Evolutionary conservation across 2,329 filamentous ascomycete genomes (phyloP), one percentile per base, ranked within the genome.

Genomic region (Cucurbitaria berberidis): DNA sequence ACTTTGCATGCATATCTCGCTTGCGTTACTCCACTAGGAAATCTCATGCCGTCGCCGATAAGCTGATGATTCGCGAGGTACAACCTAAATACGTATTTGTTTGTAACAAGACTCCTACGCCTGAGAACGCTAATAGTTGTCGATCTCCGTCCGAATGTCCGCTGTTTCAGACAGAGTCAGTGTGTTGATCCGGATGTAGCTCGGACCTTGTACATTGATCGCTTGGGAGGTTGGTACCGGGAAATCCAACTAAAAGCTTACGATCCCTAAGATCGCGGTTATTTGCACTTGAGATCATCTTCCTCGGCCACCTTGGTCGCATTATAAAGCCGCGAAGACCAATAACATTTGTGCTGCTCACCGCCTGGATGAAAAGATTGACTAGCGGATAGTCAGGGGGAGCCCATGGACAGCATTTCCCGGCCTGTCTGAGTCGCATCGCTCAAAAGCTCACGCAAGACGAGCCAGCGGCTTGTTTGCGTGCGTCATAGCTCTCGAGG

Each of bases 291-390:
- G 30, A 13, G 48, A 49, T 32, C 21, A 30, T 46, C 35, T 26
- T 44, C 51, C 43, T 62, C 58, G 51, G 49, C 47, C 44, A 51
- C n/a, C 29, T 38, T 55, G 50, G 46, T 58, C 36, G 49, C 48
- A 53, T 48, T 49, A 52, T 24, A 51, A 53, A 47, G 45, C 52
- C 45, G 53, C 39, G 38, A 45, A 48, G 53, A 39, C 69, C 67
- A 71, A 69, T 72, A 46, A 53, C 29, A 46, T 21, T 30, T 16
- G 19, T 49, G 53, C 30, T 56, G 45, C 59, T 64, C 70, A 73
- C 70, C 69, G 70, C 70, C 62, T 64, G 59, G 51, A 59, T 42
- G 50, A 59, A 51, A 51, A 53, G 42, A 39, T 29, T 19, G 55
- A 24, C 46, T 45, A 53, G 53, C 46, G 46, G 54, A 52, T 54